phyloP scores from a whole-genome alignment of 352 stramenopile genomes.

The Bremia lactucae region DNA sequence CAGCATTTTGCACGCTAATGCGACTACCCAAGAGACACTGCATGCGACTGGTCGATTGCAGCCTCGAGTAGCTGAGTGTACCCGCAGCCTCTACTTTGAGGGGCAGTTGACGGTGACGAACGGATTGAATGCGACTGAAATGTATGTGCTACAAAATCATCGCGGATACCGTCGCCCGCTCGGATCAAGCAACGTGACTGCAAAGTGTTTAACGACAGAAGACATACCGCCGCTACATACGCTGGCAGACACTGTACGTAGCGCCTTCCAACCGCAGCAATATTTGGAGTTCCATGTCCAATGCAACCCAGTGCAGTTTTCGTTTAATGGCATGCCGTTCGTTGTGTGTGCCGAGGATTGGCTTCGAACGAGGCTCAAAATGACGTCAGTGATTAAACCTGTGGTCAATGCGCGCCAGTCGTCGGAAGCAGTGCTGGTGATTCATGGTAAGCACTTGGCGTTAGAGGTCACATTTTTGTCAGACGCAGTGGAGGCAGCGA shows the following conservation, averaged over 20 bases:
- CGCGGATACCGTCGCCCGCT: conserved; percentile 21
- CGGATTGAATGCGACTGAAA: conserved; percentile 13
- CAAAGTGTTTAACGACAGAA: conserved; percentile 21
- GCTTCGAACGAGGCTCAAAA: conserved; percentile 10
- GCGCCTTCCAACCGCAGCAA: conserved; percentile 19
- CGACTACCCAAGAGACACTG: neutral
- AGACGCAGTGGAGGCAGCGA: neutral
- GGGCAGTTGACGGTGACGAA: conserved; percentile 17
- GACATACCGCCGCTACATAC: conserved; percentile 37
- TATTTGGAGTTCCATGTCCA: conserved; percentile 19
- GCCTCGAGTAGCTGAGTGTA: conserved; percentile 26
- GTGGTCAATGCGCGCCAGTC: neutral
- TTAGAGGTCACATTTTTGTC: conserved; percentile 14
- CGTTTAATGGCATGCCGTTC: conserved; percentile 22
- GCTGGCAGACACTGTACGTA: conserved; percentile 16
- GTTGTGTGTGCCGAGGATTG: conserved; percentile 26
- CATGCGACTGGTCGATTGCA: conserved; percentile 20
- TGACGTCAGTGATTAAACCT: neutral
- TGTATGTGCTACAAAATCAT: conserved; percentile 29
- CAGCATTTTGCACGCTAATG: conserved; percentile 7
- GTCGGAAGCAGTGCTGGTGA: conserved; percentile 13
- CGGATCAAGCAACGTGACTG: conserved; percentile 3
- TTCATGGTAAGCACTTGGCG: conserved; percentile 16
- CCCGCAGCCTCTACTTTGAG: conserved; percentile 30
- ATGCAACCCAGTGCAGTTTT: conserved; percentile 29